Conservation (phyloP, 148 eudicot species). For the Tetragonia tetragonoides region DNA sequence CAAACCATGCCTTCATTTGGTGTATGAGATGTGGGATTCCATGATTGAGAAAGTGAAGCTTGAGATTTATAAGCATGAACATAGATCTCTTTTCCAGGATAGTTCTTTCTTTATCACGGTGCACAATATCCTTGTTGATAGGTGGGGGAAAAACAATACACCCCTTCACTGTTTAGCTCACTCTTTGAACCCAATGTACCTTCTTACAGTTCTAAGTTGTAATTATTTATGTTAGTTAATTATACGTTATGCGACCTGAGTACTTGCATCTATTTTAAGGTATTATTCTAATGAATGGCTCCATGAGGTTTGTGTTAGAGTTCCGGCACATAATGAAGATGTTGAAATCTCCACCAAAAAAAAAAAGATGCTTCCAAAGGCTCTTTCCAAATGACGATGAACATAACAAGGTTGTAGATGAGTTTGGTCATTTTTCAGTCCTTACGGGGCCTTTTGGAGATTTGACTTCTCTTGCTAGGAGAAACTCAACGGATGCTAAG, state of each 20-base stretch:
- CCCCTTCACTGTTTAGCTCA: conserved; percentile 30
- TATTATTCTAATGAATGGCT: no score
- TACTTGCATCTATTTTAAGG: not conserved
- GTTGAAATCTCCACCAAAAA: conserved; percentile 1
- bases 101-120: conserved; percentile 18
- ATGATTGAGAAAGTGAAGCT: conserved; percentile 16
- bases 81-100: conserved; percentile 7
- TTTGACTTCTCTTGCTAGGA: not conserved
- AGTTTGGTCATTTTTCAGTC: not conserved
- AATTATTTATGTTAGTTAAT: not conserved
- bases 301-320: no score
- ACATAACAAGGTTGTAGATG: not conserved
- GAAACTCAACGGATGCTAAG: conserved; percentile 3
- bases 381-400: conserved; percentile 5
- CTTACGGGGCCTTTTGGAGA: not conserved
- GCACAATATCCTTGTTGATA: conserved; percentile 15
- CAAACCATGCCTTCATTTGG: conserved; percentile 18
- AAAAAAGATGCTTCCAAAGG: conserved; percentile 19
- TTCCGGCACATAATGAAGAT: not conserved
- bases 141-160: conserved; percentile 27
- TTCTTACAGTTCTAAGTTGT: not conserved
- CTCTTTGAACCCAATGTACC: conserved; percentile 22
- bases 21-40: conserved; percentile 29
- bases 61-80: conserved; percentile 10
- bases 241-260: not conserved